These are phyloP conservation scores for Wickerhamomyces pijperi DNA, from an alignment of 805 yeast species.

Conservation along the genomic window DNA sequence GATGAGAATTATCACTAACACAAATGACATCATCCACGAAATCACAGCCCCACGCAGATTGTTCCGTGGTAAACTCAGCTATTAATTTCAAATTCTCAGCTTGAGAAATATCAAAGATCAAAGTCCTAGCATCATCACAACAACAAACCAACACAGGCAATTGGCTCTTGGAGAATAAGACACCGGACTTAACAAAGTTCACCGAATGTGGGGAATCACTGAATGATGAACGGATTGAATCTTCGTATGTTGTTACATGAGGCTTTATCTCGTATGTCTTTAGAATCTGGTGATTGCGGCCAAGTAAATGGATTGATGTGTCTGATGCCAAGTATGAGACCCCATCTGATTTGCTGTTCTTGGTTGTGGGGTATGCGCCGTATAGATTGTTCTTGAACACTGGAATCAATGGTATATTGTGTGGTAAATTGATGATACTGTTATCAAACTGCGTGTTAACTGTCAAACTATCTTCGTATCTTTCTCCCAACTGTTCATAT, in stretches of 20 bases:
- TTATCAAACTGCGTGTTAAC: not conserved
- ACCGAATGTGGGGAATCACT: conserved; percentile 36
- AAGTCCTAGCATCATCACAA: conserved; percentile 42
- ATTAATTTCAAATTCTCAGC: conserved; percentile 18
- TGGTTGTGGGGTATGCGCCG: not conserved
- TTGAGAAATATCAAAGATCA: conserved; percentile 24
- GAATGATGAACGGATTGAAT: not conserved
- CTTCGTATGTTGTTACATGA: not conserved
- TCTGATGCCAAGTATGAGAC: not conserved
- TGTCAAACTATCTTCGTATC: not conserved
- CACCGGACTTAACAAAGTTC: conserved; percentile 33
- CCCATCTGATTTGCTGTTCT: no score
- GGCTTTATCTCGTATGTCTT: not conserved
- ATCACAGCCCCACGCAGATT: conserved; percentile 59
- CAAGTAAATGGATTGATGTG: not conserved
- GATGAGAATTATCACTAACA: conserved; percentile 44
- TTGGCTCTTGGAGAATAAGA: conserved; percentile 24
- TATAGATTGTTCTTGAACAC: not conserved
- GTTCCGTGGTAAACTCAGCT: conserved; percentile 20
- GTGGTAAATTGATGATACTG: not conserved
- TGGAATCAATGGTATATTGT: not conserved
- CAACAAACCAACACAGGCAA: conserved; percentile 31
- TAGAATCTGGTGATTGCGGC: not conserved
- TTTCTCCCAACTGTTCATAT: not conserved
- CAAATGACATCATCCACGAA: conserved; percentile 29